A percentile compares a stretch with the other conserved stretches of the same genome.
phyloP scores from a whole-genome alignment of 1,284 basidiomycete species.

The Pholiota adiposa region DNA sequence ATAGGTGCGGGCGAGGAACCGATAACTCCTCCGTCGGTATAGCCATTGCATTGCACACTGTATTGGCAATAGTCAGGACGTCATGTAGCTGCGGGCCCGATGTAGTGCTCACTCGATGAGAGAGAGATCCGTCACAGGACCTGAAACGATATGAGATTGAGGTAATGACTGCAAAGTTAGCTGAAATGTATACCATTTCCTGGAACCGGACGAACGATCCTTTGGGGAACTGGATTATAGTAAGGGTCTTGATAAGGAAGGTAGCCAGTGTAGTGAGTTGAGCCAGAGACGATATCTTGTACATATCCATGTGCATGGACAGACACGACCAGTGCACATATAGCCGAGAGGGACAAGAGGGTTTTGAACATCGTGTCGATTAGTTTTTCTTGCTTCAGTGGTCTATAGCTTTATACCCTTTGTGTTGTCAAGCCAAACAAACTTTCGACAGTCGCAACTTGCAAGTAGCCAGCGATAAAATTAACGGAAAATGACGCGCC shows the following conservation, averaged over 20 bases:
- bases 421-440: not conserved
- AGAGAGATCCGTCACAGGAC: conserved; percentile 39
- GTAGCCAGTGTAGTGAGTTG: conserved; percentile 35
- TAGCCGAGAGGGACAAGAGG: conserved; percentile 15
- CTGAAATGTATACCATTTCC: conserved; percentile 41
- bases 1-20: conserved; percentile 47
- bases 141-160: conserved; percentile 20
- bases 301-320: conserved; percentile 35
- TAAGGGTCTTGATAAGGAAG: conserved; percentile 34
- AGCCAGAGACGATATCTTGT: conserved; percentile 36
- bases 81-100: conserved; percentile 4
- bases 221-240: conserved; percentile 41
- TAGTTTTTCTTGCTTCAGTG: not conserved
- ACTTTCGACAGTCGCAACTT: not conserved
- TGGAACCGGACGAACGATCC: conserved; percentile 52
- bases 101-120: conserved; percentile 38
- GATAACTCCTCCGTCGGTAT: conserved; percentile 39
- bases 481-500: not conserved
- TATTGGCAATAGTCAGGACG: conserved; percentile 18
- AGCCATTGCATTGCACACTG: conserved; percentile 50
- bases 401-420: conserved; percentile 1
- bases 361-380: conserved; percentile 5
- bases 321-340: conserved; percentile 23
- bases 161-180: not conserved
- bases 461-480: not conserved